phyloP scores from a whole-genome alignment of 1,139 yeast species.

The Petasospora rhodanensis region DNA sequence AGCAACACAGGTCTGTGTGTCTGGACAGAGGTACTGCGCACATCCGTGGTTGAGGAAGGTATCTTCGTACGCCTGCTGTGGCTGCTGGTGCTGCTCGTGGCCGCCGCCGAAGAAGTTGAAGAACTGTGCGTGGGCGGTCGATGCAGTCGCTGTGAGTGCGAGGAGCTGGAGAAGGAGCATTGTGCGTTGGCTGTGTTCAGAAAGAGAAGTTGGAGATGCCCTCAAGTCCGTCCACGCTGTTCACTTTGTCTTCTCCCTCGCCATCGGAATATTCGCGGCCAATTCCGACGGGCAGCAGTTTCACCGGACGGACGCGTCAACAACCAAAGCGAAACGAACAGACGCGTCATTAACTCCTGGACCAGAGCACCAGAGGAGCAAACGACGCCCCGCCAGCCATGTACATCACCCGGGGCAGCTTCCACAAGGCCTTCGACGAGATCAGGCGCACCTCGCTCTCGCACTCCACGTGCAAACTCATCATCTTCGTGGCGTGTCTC shows the following conservation, averaged over 20 bases:
- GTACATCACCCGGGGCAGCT: slow-evolving; percentile 63
- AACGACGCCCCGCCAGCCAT: too few species aligned
- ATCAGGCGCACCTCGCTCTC: slow-evolving; percentile 63
- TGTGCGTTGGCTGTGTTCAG: too few species aligned
- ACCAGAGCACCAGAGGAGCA: too few species aligned
- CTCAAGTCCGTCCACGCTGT: slow-evolving; percentile 33
- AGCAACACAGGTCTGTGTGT: slow-evolving; percentile 73
- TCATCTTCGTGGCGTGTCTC: slow-evolving; percentile 84
- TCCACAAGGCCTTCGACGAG: slow-evolving; percentile 53
- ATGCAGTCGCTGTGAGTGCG: too few species aligned
- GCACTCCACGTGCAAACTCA: slow-evolving; percentile 86
- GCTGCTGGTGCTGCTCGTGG: slow-evolving; percentile 31
- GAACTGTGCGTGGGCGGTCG: slow-evolving; percentile 22
- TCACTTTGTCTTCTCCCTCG: slow-evolving; percentile 43
- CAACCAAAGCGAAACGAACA: neutral
- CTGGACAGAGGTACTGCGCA: slow-evolving; percentile 72
- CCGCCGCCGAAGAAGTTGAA: slow-evolving; percentile 31
- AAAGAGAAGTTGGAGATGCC: neutral
- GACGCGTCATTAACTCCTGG: neutral
- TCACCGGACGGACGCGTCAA: too few species aligned
- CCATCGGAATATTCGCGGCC: too few species aligned
- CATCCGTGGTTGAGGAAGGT: slow-evolving; percentile 44
- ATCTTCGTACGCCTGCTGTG: slow-evolving; percentile 32
- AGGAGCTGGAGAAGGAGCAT: too few species aligned
- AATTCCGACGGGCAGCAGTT: too few species aligned